A percentile compares a stretch with the other conserved stretches of the same genome.
Conservation (phyloP, 1,139 yeast species). For the Blastobotrys raffinosifermentans region DNA sequence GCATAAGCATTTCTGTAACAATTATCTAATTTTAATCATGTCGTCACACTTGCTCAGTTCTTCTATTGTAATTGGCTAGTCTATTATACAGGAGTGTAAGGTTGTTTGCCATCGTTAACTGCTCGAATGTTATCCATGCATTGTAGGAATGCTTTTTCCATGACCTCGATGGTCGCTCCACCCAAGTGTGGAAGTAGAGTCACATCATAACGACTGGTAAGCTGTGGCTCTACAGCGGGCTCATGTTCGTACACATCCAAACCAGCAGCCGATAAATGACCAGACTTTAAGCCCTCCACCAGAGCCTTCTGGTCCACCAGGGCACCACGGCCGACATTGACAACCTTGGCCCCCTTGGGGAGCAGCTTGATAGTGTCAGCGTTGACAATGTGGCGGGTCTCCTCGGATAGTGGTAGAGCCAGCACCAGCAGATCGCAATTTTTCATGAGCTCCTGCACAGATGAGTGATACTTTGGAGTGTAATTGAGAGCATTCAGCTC, state of each 20-base stretch:
- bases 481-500: constrained; percentile 33
- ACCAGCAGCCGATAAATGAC: constrained; percentile 68
- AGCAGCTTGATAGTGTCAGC: constrained; percentile 39
- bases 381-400: constrained; percentile 54
- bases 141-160: constrained; percentile 39
- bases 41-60: too few relatives aligned
- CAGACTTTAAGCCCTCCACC: constrained; percentile 58
- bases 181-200: constrained; percentile 73
- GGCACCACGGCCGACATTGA: constrained; percentile 75
- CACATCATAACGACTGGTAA: constrained; percentile 60
- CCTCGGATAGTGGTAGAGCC: constrained; percentile 61
- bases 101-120: not conserved
- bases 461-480: constrained; percentile 40
- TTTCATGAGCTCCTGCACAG: constrained; percentile 37
- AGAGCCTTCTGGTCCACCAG: constrained; percentile 70
- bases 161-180: constrained; percentile 53
- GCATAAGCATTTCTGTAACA: too few relatives aligned
- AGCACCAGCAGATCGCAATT: constrained; percentile 54
- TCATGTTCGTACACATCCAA: constrained; percentile 75
- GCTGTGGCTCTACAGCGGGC: constrained; percentile 50
- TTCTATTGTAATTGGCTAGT: too few relatives aligned
- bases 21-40: too few relatives aligned
- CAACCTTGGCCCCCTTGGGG: constrained; percentile 54
- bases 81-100: too few relatives aligned
- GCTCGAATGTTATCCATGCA: constrained; percentile 45